A percentile compares a stretch with the other conserved stretches of the same genome.
Conservation (phyloP, 306 rosid genomes). For the Trifolium subterraneum region DNA sequence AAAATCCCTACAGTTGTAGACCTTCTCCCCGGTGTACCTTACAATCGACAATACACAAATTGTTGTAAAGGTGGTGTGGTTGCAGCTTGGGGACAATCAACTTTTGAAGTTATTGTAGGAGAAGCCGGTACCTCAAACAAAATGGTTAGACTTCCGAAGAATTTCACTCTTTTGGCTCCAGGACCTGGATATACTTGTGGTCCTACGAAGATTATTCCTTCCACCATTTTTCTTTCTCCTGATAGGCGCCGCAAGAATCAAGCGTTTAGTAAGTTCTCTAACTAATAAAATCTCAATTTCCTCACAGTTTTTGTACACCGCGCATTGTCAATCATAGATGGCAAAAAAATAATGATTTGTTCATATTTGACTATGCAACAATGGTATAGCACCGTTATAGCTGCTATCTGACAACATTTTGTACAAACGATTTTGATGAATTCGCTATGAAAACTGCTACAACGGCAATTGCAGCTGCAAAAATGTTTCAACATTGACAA, state of each 20-base stretch:
- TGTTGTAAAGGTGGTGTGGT: conserved; percentile 97
- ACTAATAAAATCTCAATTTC: conserved; percentile 1
- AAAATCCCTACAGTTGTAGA: conserved; percentile 81
- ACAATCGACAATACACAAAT: conserved; percentile 85
- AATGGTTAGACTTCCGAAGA: conserved; percentile 85
- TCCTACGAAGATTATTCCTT: conserved; percentile 80
- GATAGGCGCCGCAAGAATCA: conserved; percentile 88
- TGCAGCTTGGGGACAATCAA: conserved; percentile 89
- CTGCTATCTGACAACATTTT: too few relatives aligned
- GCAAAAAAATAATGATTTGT: too few relatives aligned
- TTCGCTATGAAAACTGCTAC: too few relatives aligned
- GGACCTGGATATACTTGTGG: conserved; percentile 95
- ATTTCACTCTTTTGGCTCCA: conserved; percentile 86
- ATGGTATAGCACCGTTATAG: too few relatives aligned
- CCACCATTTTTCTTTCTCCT: conserved; percentile 70
- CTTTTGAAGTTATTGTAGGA: conserved; percentile 89
- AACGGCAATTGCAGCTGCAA: background rate
- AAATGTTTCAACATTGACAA: background rate
- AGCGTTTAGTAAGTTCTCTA: conserved; percentile 71
- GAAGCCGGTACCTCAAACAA: conserved; percentile 79
- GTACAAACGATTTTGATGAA: too few relatives aligned
- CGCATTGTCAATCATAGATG: background rate
- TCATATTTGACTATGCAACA: too few relatives aligned
- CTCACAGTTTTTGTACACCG: background rate
- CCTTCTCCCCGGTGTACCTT: conserved; percentile 90